Evolutionary conservation across 805 yeast genomes (phyloP).

Genomic region (Hyphopichia homilentoma): DNA sequence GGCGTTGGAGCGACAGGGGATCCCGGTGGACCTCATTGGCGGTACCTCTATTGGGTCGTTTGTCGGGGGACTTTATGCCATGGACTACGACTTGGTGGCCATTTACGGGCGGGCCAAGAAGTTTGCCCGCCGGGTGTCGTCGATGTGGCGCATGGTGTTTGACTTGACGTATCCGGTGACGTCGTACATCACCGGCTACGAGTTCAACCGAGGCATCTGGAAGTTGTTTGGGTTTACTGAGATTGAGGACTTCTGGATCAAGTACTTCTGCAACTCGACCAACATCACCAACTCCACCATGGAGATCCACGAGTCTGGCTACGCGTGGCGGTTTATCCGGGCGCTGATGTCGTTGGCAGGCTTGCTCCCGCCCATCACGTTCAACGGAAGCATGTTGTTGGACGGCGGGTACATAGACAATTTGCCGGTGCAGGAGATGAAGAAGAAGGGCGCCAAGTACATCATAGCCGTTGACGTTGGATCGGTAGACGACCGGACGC

Average conservation of each 20-base stretch:
- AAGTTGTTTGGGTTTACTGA: conserved; percentile 88
- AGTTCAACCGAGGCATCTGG: conserved; percentile 97
- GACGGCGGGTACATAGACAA: conserved; percentile 98
- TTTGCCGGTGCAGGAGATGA: conserved; percentile 90
- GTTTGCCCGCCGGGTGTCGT: conserved; percentile 76
- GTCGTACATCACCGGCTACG: conserved; percentile 95
- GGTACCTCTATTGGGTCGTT: conserved; percentile 97
- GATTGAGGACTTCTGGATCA: conserved; percentile 95
- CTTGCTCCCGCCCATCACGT: conserved; percentile 81
- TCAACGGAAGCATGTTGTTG: conserved; percentile 84
- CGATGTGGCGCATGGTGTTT: conserved; percentile 77
- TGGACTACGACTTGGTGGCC: conserved; percentile 86
- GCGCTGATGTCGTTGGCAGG: conserved; percentile 98
- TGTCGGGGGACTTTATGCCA: conserved; percentile 92
- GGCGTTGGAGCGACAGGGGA: conserved; percentile 87
- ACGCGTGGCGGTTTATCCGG: conserved; percentile 91
- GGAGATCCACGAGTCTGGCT: conserved; percentile 91
- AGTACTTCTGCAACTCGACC: conserved; percentile 85
- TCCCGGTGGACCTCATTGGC: conserved; percentile 91
- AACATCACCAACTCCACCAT: conserved; percentile 91
- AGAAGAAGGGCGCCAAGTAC: conserved; percentile 77
- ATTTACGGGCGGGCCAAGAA: conserved; percentile 86
- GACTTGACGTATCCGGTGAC: conserved; percentile 93
- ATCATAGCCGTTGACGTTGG: conserved; percentile 96
- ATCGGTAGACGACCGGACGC: conserved; percentile 85